These are phyloP conservation scores for Petunia secreta DNA, from an alignment of 257 asterid species.

Conservation along the genomic window DNA sequence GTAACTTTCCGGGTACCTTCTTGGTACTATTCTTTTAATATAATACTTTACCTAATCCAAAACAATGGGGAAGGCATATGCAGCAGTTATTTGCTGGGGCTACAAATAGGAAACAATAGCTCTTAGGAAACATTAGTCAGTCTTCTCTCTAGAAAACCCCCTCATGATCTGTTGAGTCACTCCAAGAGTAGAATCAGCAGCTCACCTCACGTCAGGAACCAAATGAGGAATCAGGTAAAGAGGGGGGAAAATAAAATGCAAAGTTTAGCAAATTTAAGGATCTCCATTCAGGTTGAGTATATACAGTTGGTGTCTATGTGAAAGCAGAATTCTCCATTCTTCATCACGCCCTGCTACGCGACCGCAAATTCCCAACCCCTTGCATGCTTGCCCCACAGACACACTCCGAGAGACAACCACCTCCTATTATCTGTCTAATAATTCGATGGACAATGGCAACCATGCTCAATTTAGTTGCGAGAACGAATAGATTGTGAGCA, in stretches of 20 bases:
- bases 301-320: not conserved
- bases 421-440: not conserved
- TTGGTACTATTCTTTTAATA: not conserved
- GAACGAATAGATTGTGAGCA: not conserved
- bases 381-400: not conserved
- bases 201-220: too few relatives aligned
- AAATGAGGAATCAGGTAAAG: too few relatives aligned
- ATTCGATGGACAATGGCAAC: slow-evolving; percentile 1
- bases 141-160: not conserved
- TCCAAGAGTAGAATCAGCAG: too few relatives aligned
- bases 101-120: not conserved
- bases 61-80: not conserved
- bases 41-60: too few relatives aligned
- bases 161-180: too few relatives aligned
- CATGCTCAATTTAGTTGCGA: not conserved
- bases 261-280: not conserved
- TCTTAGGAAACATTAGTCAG: not conserved
- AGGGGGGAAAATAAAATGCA: not conserved
- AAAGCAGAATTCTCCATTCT: not conserved
- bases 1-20: not conserved
- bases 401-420: not conserved
- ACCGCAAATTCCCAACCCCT: too few relatives aligned
- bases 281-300: not conserved
- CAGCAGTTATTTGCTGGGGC: not conserved
- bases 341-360: too few relatives aligned